A percentile compares a stretch with the other conserved stretches of the same genome.
phyloP scores from a whole-genome alignment of 2,329 filamentous ascomycete species.

The Xylariaceae sp. region DNA sequence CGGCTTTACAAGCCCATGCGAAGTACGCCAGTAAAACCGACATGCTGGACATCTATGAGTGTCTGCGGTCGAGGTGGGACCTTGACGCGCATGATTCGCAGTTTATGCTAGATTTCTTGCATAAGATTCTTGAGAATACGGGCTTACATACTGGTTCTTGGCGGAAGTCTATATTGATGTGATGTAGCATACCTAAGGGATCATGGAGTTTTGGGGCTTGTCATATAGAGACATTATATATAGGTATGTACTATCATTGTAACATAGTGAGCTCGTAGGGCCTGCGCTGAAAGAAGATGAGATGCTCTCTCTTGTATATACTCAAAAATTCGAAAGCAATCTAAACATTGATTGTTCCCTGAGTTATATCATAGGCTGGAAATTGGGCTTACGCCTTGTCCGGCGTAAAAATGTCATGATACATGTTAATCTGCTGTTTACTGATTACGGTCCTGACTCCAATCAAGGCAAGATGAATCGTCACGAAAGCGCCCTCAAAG shows the following conservation, averaged over 20 bases:
- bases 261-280: background rate
- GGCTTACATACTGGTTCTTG: slow-evolving; percentile 15
- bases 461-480: too few relatives aligned
- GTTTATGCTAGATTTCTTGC: slow-evolving; percentile 45
- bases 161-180: background rate
- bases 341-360: too few relatives aligned
- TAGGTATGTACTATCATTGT: slow-evolving; percentile 3
- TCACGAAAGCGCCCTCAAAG: too few relatives aligned
- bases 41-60: slow-evolving; percentile 52
- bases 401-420: too few relatives aligned
- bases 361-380: too few relatives aligned
- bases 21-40: slow-evolving; percentile 51
- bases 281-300: background rate
- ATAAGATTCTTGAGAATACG: slow-evolving; percentile 36
- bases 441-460: too few relatives aligned
- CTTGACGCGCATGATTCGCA: slow-evolving; percentile 37
- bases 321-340: background rate
- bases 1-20: slow-evolving; percentile 60
- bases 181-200: too few relatives aligned
- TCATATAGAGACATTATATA: background rate
- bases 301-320: slow-evolving; percentile 10
- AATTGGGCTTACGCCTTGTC: too few relatives aligned
- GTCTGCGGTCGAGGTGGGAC: slow-evolving; percentile 46
- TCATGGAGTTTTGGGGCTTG: too few relatives aligned
- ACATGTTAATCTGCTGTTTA: too few relatives aligned